These are phyloP conservation scores for Rhodamnia argentea DNA, from an alignment of 345 rosid genomes.

Conservation along the genomic window DNA sequence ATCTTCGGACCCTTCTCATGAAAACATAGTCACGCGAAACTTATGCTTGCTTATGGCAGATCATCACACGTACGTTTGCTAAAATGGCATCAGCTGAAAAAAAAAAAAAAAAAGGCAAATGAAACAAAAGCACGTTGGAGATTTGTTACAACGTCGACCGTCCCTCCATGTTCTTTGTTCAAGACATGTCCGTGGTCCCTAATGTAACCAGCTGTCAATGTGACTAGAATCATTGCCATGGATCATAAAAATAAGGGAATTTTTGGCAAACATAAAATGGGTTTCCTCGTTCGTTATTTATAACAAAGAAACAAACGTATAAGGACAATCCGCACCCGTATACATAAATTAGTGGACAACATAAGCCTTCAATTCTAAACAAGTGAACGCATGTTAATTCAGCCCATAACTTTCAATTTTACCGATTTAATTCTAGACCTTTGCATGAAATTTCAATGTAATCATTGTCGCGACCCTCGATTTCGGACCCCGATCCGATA, in stretches of 20 bases:
- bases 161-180: background rate
- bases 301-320: too few species aligned
- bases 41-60: background rate
- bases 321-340: too few species aligned
- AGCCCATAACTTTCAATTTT: background rate
- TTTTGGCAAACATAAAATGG: too few species aligned
- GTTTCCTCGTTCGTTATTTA: too few species aligned
- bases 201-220: background rate
- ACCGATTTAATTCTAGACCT: fast-evolving
- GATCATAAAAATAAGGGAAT: background rate
- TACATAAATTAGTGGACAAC: too few species aligned
- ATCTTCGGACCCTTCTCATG: background rate
- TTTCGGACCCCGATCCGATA: too few species aligned
- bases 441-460: background rate
- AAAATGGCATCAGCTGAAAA: background rate
- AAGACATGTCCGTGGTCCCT: background rate
- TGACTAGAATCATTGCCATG: background rate
- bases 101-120: background rate
- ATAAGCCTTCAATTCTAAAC: too few species aligned
- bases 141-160: background rate
- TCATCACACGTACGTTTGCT: background rate
- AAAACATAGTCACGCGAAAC: background rate
- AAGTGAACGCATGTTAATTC: background rate
- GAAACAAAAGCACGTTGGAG: background rate
- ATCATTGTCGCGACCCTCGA: too few species aligned